Base-by-base conservation (phyloP, 768 basidiomycete genomes). In the Tricholoma hemisulphureum region DNA sequence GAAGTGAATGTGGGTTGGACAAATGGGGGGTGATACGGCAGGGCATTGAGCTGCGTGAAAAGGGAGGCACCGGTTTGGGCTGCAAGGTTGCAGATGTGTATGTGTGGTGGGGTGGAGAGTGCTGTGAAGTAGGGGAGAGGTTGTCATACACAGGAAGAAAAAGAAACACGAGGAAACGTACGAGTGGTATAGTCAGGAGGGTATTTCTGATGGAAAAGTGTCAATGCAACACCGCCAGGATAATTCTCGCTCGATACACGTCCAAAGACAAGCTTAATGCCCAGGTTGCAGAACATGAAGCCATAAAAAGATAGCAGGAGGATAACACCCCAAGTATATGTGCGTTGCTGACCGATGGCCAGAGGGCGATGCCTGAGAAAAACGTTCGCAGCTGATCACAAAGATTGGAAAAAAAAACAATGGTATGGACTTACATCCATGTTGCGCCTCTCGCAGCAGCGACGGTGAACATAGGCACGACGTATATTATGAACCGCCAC, bases 401-500 rank as follows among this genome's bases (percentile, higher is more conserved):
- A 13, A 31, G 34, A 52, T 14, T 20, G 2, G 31, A 29, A 13
- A 32, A 24, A 52, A 45, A 5, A 29, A 45, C 45, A n/a, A 39
- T 7, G 20, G 18, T 50, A 23, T 62, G 23, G n/a, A 72, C 89
- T 61, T 72, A 95, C 91, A 95, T 68, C 69, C 79, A 82, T 4
- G 75, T 68, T 2, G 84, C 77, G 2, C 85, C 87, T 14, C 85
- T 71, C 0, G 94, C 88, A 2, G 91, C 93, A 2, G 87, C 83
- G 3, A 95, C 70, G 63, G 97, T 96, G 71, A 93, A 76, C 2
- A 84, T 67, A 0, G 95, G 95, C 0, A 98, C 83, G 16, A 86
- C 80, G 66, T 98, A 98, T 7, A 93, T 81, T 56, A 98, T 77
- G 72, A 99, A 99, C 6, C 97, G 83, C 97, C 97, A 99, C 73